Evolutionary conservation across 306 rosid genomes (phyloP), one percentile per base, ranked within the genome.

Genomic region (Cyamopsis tetragonoloba): DNA sequence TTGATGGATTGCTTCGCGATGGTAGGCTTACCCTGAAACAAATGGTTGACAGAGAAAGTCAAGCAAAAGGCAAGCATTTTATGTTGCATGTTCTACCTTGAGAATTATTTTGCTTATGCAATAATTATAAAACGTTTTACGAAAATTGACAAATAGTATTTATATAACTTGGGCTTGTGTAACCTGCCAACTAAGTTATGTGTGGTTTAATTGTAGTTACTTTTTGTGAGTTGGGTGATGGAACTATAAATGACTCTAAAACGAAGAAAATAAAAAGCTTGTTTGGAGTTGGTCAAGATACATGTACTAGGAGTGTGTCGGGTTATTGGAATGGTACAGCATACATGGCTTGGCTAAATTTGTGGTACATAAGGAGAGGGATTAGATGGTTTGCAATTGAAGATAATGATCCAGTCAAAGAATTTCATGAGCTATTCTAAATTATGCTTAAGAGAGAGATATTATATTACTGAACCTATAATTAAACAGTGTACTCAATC

Each of bases 1-100:
- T 89, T n/a, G 86, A 82, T 24, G 97, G 96, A 67, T 78, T 93
- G 81, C 89, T 93, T 68, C 89, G 87, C 37, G 82, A 93, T 55
- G 98, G 97, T 8, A 86, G 98, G 70, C 97, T 89, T 65, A 84
- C 84, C 8, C 65, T 76, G 53, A 78, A 81, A 70, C 98, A 89
- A 65, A 78, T 89, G 66, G 75, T 77, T 70, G 96, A 87, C 27
- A 80, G 93, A 76, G 91, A 87, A 50, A 75, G 66, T 50, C 82
- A 78, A 78, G 70, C 74, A 62, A 80, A 79, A 80, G 96, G 99
- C 69, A 54, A 70, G 81, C 74, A 30, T 68, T 41, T 61, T 66
- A 30, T 13, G 15, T 31, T 50, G 64, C 51, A 39, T 17, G 26
- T 71, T 17, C 74, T 43, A 7, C 41, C 5, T 55, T 3, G 44